Evolutionary conservation across 2,329 filamentous ascomycete genomes (phyloP).

Genomic region (Fusarium tricinctum): DNA sequence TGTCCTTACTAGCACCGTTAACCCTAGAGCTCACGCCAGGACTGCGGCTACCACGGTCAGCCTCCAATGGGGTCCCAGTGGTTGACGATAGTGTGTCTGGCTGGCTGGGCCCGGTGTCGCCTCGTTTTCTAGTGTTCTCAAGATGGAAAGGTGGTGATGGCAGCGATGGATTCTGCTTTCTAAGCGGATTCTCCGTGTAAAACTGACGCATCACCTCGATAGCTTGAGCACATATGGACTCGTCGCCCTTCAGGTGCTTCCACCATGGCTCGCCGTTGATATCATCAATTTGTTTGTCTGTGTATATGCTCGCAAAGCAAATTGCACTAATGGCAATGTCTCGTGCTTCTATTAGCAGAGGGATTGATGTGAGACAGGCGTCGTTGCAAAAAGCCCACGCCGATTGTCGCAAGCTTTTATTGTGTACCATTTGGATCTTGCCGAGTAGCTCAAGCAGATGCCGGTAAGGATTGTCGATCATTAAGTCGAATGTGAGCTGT

Average conservation of each 20-base stretch:
- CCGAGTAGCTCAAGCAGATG: conserved; percentile 85
- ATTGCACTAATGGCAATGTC: conserved; percentile 88
- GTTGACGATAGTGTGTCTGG: conserved; percentile 62
- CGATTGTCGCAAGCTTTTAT: conserved; percentile 85
- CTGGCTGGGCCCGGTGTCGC: conserved; percentile 59
- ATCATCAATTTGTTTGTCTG: conserved; percentile 81
- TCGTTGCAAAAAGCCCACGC: conserved; percentile 97
- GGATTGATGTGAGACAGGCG: conserved; percentile 85
- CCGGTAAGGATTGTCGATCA: conserved; percentile 89
- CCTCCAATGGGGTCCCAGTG: conserved; percentile 63
- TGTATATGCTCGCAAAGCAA: conserved; percentile 86
- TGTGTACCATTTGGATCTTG: conserved; percentile 79
- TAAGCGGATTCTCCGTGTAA: conserved; percentile 74
- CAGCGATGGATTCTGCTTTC: conserved; percentile 68
- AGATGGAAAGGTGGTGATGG: conserved; percentile 69
- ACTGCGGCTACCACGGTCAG: conserved; percentile 65
- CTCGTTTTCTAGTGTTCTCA: conserved; percentile 67
- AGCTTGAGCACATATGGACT: conserved; percentile 78
- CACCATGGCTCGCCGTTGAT: conserved; percentile 87
- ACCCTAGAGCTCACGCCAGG: conserved; percentile 60
- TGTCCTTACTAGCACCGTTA: conserved; percentile 58
- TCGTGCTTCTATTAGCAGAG: conserved; percentile 81
- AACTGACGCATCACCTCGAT: conserved; percentile 82
- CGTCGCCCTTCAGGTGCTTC: conserved; percentile 79
- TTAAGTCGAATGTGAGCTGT: conserved; percentile 91